Conservation (phyloP, 2,329 filamentous ascomycete genomes). For the Verruconis gallopava region DNA sequence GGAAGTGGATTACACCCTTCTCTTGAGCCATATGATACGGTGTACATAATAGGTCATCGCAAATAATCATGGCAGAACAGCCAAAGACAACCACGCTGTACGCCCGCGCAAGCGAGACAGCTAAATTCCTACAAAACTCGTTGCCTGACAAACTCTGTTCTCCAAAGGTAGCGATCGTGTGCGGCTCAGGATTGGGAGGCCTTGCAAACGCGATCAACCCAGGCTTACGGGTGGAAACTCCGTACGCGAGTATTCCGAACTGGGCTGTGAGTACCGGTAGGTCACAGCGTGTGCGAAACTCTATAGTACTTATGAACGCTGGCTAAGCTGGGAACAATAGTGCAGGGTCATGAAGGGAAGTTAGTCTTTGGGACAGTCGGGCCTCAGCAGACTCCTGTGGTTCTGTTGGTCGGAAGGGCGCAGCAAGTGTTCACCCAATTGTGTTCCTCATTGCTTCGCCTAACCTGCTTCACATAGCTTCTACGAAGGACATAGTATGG, state of each 20-base stretch:
- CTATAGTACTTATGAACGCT: too few relatives aligned
- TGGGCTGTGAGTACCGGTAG: slow-evolving; percentile 49
- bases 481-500: slow-evolving; percentile 54
- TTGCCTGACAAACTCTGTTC: slow-evolving; percentile 38
- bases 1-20: too few relatives aligned
- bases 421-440: slow-evolving; percentile 43
- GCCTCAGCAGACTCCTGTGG: slow-evolving; percentile 38
- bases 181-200: slow-evolving; percentile 50
- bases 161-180: slow-evolving; percentile 50
- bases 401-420: slow-evolving; percentile 51
- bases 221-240: slow-evolving; percentile 38
- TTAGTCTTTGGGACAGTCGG: slow-evolving; percentile 50
- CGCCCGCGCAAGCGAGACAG: slow-evolving; percentile 36
- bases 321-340: too few relatives aligned
- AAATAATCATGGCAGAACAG: too few relatives aligned
- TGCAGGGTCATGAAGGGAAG: slow-evolving; percentile 50
- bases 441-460: slow-evolving; percentile 8
- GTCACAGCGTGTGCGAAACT: too few relatives aligned
- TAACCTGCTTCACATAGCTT: slow-evolving; percentile 33
- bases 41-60: too few relatives aligned
- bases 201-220: slow-evolving; percentile 43
- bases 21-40: too few relatives aligned
- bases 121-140: slow-evolving; percentile 33
- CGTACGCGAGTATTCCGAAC: slow-evolving; percentile 47
- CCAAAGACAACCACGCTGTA: too few relatives aligned